These are phyloP conservation scores for Leccinum insolens DNA, from an alignment of 1,284 basidiomycete species.

Conservation along the genomic window DNA sequence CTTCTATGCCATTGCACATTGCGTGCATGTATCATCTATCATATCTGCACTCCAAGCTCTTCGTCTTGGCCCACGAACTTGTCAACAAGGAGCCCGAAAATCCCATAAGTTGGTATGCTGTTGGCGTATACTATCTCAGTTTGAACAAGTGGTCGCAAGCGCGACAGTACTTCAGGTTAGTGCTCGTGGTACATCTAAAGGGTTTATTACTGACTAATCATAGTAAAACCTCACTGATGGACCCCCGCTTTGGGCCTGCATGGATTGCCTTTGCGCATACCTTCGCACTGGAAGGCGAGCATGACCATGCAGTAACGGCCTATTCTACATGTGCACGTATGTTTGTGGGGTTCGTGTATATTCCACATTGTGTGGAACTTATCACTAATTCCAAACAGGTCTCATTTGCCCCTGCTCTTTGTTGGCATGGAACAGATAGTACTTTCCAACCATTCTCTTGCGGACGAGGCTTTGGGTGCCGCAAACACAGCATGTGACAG, in stretches of 20 bases:
- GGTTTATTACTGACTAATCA: conserved; percentile 3
- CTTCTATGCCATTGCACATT: conserved; percentile 91
- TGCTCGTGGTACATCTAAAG: not conserved
- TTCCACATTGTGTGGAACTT: conserved; percentile 1
- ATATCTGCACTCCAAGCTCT: conserved; percentile 89
- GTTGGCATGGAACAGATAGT: conserved; percentile 99
- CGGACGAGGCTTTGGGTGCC: conserved; percentile 86
- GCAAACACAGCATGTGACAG: conserved; percentile 79
- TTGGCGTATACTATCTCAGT: conserved; percentile 95
- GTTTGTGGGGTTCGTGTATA: conserved; percentile 79
- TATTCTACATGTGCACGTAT: conserved; percentile 96
- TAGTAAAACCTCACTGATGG: conserved; percentile 96
- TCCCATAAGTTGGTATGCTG: conserved; percentile 96
- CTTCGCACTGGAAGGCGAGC: conserved; percentile 96
- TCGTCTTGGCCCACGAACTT: conserved; percentile 94
- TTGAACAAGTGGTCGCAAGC: conserved; percentile 87
- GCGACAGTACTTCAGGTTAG: conserved; percentile 88
- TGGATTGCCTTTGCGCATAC: conserved; percentile 99
- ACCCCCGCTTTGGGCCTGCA: conserved; percentile 92
- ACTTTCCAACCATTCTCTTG: conserved; percentile 81
- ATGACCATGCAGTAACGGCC: conserved; percentile 97
- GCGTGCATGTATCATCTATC: conserved; percentile 97
- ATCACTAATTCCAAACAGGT: conserved; percentile 47
- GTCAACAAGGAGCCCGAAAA: conserved; percentile 93
- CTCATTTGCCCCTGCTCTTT: conserved; percentile 92